These are phyloP conservation scores for Hericium alpestre DNA, from an alignment of 768 basidiomycete genomes.

Conservation along the genomic window DNA sequence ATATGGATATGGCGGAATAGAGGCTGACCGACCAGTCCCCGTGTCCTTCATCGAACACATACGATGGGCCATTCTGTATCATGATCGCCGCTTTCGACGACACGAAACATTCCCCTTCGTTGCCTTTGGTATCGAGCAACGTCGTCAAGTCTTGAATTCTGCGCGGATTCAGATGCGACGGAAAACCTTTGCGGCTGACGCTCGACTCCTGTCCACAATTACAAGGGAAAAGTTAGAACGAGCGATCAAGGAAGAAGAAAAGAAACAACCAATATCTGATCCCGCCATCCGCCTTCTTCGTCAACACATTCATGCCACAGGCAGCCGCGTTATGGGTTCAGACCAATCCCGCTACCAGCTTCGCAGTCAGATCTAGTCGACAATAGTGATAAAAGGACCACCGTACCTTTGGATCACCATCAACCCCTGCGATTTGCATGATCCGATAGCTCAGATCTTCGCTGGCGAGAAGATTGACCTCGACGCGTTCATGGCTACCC, in stretches of 20 bases:
- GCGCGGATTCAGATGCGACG: slow-evolving; percentile 25
- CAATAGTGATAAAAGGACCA: slow-evolving; percentile 18
- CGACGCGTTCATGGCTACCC: slow-evolving; percentile 21
- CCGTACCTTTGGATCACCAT: slow-evolving; percentile 34
- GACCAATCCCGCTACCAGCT: slow-evolving; percentile 6
- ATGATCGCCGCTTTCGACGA: slow-evolving; percentile 21
- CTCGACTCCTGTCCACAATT: slow-evolving; percentile 15
- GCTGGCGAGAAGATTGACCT: slow-evolving; percentile 33
- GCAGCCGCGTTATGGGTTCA: slow-evolving; percentile 12
- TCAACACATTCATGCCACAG: slow-evolving; percentile 10
- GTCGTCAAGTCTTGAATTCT: slow-evolving; percentile 18
- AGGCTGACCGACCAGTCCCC: not conserved
- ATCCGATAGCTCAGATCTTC: slow-evolving; percentile 35
- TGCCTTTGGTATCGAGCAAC: slow-evolving; percentile 22
- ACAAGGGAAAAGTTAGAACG: slow-evolving; percentile 19
- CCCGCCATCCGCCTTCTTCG: slow-evolving; percentile 1
- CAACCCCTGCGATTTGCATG: slow-evolving; percentile 29
- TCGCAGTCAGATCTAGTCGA: slow-evolving; percentile 29
- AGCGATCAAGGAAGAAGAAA: slow-evolving; percentile 27
- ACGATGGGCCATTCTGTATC: slow-evolving; percentile 20
- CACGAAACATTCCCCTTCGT: slow-evolving; percentile 25
- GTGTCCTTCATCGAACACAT: slow-evolving; percentile 19
- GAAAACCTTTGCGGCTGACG: slow-evolving; percentile 15
- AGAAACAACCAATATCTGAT: slow-evolving; percentile 1
- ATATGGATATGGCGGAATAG: slow-evolving; percentile 17